Percentiles rank a stretch among this genome's conserved stretches.
phyloP scores from a whole-genome alignment of 2,329 filamentous ascomycete species.

The Hypoxylon rubiginosum region DNA sequence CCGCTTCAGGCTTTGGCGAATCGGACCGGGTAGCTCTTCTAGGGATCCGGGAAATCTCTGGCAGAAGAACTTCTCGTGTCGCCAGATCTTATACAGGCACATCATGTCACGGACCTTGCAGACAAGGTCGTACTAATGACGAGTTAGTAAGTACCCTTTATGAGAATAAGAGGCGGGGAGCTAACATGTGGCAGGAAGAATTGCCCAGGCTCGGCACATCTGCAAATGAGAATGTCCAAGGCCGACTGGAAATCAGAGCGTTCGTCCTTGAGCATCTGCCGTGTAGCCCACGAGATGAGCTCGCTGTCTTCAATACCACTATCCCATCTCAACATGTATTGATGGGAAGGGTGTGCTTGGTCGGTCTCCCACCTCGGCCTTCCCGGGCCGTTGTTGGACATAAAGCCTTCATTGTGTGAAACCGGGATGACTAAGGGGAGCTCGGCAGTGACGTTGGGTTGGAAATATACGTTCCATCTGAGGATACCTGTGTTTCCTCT shows the following conservation, averaged over 20 bases:
- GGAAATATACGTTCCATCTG: constrained; percentile 41
- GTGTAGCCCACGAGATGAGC: constrained; percentile 45
- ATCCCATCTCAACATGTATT: constrained; percentile 34
- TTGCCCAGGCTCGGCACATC: constrained; percentile 37
- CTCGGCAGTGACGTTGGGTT: constrained; percentile 20
- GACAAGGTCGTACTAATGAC: constrained; percentile 57
- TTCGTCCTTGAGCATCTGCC: constrained; percentile 43
- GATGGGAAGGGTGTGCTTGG: constrained; percentile 18
- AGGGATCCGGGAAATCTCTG: constrained; percentile 33
- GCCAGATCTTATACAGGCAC: constrained; percentile 66
- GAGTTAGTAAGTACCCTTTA: constrained; percentile 40
- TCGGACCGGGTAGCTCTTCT: constrained; percentile 55
- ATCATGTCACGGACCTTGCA: constrained; percentile 61
- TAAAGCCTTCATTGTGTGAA: constrained; percentile 29
- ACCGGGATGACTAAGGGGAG: constrained; percentile 40
- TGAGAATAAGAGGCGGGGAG: constrained; percentile 4
- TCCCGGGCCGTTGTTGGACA: constrained; percentile 13
- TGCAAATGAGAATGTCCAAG: constrained; percentile 44
- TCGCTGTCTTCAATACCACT: constrained; percentile 24
- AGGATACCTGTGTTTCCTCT: constrained; percentile 21
- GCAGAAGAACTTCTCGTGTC: constrained; percentile 59
- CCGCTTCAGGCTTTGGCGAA: constrained; percentile 46
- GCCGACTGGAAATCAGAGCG: constrained; percentile 45
- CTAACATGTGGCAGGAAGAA: constrained; percentile 47
- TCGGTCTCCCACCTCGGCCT: constrained; percentile 28